phyloP scores from a whole-genome alignment of 805 yeast genomes.

The Teunomyces kruisii region DNA sequence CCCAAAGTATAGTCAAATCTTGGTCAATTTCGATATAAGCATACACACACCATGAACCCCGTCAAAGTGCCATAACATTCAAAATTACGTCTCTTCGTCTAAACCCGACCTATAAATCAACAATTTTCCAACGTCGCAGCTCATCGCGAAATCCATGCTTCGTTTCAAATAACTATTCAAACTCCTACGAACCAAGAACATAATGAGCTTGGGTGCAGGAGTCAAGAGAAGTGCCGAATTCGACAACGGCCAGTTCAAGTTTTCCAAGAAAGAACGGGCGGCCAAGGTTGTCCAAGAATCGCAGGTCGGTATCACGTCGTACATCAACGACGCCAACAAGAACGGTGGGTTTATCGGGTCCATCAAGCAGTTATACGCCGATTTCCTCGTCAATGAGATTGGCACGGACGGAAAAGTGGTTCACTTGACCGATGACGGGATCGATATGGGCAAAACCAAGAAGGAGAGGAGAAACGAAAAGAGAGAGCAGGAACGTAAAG shows the following conservation, averaged over 20 bases:
- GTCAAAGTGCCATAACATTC: too few species aligned
- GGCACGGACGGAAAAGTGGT: conserved; percentile 66
- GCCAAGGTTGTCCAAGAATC: conserved; percentile 56
- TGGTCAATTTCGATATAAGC: too few species aligned
- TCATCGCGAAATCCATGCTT: conserved; percentile 4
- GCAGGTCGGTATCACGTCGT: conserved; percentile 88
- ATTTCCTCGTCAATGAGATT: conserved; percentile 91
- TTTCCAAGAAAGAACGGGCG: conserved; percentile 18
- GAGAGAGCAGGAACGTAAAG: conserved; percentile 38
- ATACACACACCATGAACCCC: too few species aligned
- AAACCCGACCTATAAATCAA: too few species aligned
- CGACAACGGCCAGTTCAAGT: neutral
- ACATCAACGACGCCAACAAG: conserved; percentile 45
- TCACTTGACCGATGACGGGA: conserved; percentile 73
- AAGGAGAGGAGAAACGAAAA: conserved; percentile 49
- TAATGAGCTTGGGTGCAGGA: neutral
- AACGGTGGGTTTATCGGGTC: conserved; percentile 69
- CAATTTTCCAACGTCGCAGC: neutral
- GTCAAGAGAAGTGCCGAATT: conserved; percentile 11
- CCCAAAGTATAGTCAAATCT: too few species aligned
- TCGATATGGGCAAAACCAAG: conserved; percentile 45
- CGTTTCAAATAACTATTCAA: conserved; percentile 8
- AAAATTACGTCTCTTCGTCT: too few species aligned
- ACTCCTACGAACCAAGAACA: conserved; percentile 4
- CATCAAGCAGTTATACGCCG: conserved; percentile 87